Conservation (phyloP, 2,329 filamentous ascomycete genomes). For the Nothophoma quercina region DNA sequence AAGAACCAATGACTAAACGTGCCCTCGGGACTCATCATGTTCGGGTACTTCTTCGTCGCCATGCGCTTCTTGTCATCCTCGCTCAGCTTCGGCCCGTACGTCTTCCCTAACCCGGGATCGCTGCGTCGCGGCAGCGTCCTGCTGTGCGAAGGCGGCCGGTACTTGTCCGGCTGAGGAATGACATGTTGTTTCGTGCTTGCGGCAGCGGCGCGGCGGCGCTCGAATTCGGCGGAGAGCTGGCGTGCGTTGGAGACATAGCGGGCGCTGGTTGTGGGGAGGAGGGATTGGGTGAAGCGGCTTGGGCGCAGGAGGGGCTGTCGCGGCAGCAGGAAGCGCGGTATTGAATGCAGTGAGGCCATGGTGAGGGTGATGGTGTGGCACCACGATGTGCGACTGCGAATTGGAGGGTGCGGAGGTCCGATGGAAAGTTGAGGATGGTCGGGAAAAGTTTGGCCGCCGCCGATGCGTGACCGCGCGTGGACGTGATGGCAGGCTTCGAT, state of each 20-base stretch:
- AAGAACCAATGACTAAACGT: conserved; percentile 87
- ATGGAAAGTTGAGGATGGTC: conserved; percentile 21
- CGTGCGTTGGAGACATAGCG: conserved; percentile 44
- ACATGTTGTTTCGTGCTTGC: conserved; percentile 55
- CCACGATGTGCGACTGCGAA: conserved; percentile 20
- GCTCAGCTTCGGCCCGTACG: conserved; percentile 78
- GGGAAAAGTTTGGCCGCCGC: conserved; percentile 11
- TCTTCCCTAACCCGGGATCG: conserved; percentile 61
- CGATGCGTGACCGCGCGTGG: conserved; percentile 1
- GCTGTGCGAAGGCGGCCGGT: conserved; percentile 86
- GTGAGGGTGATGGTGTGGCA: conserved; percentile 12
- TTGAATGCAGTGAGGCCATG: conserved; percentile 45
- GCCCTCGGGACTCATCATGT: conserved; percentile 85
- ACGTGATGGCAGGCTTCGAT: neutral
- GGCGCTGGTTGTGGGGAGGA: conserved; percentile 16
- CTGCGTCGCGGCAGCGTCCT: conserved; percentile 70
- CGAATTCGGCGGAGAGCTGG: conserved; percentile 42
- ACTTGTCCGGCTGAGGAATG: conserved; percentile 85
- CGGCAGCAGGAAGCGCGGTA: conserved; percentile 48
- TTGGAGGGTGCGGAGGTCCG: conserved; percentile 27
- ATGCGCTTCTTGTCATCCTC: conserved; percentile 71
- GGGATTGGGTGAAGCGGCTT: conserved; percentile 26
- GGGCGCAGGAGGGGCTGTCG: conserved; percentile 33
- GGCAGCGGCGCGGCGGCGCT: conserved; percentile 33
- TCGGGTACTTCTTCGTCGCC: conserved; percentile 78